Conservation (phyloP, 257 asterid species). For the Solanum bukasovii region DNA sequence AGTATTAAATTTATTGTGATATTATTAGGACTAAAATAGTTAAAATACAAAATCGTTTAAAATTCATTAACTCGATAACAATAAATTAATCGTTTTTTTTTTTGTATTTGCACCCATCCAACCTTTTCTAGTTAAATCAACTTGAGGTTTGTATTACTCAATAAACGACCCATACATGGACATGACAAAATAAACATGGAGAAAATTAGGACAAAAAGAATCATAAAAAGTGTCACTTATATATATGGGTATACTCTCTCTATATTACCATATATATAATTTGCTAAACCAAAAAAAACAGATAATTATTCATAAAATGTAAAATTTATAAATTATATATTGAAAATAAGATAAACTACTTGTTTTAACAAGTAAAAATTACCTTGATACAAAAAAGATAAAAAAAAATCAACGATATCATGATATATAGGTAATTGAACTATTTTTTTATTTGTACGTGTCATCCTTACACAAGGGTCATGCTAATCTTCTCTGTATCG, state of each 20-base stretch:
- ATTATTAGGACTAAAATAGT: no score
- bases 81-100: no score
- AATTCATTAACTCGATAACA: no score
- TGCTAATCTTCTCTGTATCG: no score
- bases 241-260: background rate
- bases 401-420: background rate
- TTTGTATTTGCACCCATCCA: no score
- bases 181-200: background rate
- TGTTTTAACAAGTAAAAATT: background rate
- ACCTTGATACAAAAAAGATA: background rate
- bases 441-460: background rate
- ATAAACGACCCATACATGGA: background rate
- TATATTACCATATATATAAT: background rate
- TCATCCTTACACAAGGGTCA: background rate
- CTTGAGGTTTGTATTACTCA: background rate
- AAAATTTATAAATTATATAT: background rate
- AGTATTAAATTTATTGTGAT: no score
- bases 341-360: background rate
- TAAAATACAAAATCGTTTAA: no score
- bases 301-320: background rate
- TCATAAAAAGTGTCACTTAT: background rate
- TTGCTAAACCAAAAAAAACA: background rate
- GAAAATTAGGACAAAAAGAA: background rate
- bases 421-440: background rate
- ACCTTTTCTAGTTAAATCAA: no score